A percentile compares a stretch with the other conserved stretches of the same genome.
Conservation (phyloP, 2,329 filamentous ascomycete species). For the Elsinoe australis region DNA sequence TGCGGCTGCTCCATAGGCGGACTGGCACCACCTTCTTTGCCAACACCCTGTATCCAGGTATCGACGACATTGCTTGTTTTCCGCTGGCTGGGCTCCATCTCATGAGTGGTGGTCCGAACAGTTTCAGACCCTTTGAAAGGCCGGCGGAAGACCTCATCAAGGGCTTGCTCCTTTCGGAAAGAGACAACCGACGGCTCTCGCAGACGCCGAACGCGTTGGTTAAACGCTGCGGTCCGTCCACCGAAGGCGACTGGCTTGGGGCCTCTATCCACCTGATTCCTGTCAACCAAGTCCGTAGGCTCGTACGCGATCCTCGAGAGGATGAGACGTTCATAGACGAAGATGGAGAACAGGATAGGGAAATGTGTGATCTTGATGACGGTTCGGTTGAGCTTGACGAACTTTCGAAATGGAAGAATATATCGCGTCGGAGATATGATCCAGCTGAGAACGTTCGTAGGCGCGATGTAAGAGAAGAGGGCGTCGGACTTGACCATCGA, state of each 20-base stretch:
- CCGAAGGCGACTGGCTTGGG: slow-evolving; percentile 33
- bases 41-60: slow-evolving; percentile 76
- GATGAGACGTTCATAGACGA: slow-evolving; percentile 74
- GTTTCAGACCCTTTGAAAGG: slow-evolving; percentile 54
- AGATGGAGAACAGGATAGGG: slow-evolving; percentile 79
- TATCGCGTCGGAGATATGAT: slow-evolving; percentile 75
- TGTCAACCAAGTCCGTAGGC: slow-evolving; percentile 77
- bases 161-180: slow-evolving; percentile 77
- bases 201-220: slow-evolving; percentile 41
- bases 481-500: slow-evolving; percentile 98
- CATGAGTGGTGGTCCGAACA: slow-evolving; percentile 46
- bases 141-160: slow-evolving; percentile 81
- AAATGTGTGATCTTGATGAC: slow-evolving; percentile 89
- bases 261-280: slow-evolving; percentile 34
- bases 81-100: slow-evolving; percentile 48
- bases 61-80: slow-evolving; percentile 76
- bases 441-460: slow-evolving; percentile 88
- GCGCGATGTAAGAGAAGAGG: slow-evolving; percentile 86
- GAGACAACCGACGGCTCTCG: slow-evolving; percentile 83
- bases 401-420: slow-evolving; percentile 68
- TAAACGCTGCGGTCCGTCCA: slow-evolving; percentile 19
- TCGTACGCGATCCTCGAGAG: slow-evolving; percentile 70
- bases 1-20: slow-evolving; percentile 55
- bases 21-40: slow-evolving; percentile 45
- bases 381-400: slow-evolving; percentile 78